Evolutionary conservation across 139 green algal species (phyloP).

Genomic region (Closterium sp.): DNA sequence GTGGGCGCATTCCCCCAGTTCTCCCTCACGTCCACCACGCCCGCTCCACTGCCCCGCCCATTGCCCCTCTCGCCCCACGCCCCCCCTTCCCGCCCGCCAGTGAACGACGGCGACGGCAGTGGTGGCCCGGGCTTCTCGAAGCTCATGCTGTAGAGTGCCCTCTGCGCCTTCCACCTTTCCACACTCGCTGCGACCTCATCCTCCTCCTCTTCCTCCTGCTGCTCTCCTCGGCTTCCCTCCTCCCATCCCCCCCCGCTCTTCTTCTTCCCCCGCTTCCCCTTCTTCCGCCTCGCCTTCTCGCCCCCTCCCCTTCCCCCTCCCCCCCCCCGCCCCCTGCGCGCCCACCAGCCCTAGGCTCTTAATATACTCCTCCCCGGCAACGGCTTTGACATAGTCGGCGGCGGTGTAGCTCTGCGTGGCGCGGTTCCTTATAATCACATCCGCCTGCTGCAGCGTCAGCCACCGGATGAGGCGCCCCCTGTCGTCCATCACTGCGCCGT

Average conservation of each 20-base stretch:
- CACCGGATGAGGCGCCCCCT: constrained; percentile 23
- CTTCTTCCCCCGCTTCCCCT: not conserved
- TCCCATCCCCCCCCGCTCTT: not conserved
- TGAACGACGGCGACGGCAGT: not conserved
- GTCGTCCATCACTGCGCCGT: constrained; percentile 21
- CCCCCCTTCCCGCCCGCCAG: not conserved
- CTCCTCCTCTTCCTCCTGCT: not conserved
- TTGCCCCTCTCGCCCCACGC: not conserved
- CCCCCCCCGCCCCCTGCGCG: not conserved
- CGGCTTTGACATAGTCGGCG: constrained; percentile 10
- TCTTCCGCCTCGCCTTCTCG: not conserved
- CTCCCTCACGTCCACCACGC: not conserved
- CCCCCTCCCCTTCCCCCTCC: not conserved
- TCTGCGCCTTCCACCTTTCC: constrained; percentile 1
- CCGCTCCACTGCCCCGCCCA: not conserved
- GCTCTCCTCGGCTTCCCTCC: not conserved
- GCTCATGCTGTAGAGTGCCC: constrained; percentile 5
- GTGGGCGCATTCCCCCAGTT: not conserved
- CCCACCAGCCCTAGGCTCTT: constrained; percentile 30
- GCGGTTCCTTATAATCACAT: constrained; percentile 19
- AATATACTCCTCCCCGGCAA: constrained; percentile 3
- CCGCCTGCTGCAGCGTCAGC: constrained; percentile 36
- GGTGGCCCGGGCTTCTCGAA: not conserved
- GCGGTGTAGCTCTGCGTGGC: constrained; percentile 1
- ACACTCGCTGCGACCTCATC: not conserved